Conservation (phyloP, 768 basidiomycete genomes). For the Lactarius sanguifluus region DNA sequence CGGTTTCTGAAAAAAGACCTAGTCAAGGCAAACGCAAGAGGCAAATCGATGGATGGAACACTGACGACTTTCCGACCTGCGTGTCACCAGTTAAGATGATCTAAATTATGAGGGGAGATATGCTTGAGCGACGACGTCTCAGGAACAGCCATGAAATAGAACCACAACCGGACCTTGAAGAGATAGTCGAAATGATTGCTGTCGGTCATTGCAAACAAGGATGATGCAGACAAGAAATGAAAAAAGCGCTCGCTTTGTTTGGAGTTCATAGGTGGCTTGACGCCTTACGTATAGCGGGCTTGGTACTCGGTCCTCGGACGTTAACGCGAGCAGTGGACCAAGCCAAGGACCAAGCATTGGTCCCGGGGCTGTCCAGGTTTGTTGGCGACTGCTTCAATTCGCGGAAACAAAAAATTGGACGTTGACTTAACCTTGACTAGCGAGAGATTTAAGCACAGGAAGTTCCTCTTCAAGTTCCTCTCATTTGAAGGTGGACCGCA, state of each 20-base stretch:
- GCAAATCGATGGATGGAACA: constrained; percentile 34
- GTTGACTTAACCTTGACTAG: neutral
- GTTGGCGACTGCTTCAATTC: neutral
- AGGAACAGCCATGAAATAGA: constrained; percentile 3
- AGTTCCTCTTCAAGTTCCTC: no score
- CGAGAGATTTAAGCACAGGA: no score
- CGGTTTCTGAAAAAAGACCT: constrained; percentile 51
- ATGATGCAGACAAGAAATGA: neutral
- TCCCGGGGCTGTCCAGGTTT: neutral
- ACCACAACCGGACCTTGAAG: constrained; percentile 73
- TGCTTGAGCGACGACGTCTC: neutral
- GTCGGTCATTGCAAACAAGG: neutral
- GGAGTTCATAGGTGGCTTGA: neutral
- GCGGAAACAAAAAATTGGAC: neutral
- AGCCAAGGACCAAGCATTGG: no score
- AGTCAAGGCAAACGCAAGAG: constrained; percentile 8
- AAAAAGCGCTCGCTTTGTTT: constrained; percentile 1
- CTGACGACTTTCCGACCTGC: constrained; percentile 99
- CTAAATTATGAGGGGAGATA: constrained; percentile 42
- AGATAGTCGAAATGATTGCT: constrained; percentile 83
- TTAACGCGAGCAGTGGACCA: neutral
- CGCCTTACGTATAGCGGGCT: neutral
- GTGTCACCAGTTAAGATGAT: constrained; percentile 99
- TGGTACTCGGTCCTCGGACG: neutral
- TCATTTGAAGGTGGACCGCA: no score